Evolutionary conservation across 2,329 filamentous ascomycete species (phyloP).

Genomic region (Sclerotinia spermophila): DNA sequence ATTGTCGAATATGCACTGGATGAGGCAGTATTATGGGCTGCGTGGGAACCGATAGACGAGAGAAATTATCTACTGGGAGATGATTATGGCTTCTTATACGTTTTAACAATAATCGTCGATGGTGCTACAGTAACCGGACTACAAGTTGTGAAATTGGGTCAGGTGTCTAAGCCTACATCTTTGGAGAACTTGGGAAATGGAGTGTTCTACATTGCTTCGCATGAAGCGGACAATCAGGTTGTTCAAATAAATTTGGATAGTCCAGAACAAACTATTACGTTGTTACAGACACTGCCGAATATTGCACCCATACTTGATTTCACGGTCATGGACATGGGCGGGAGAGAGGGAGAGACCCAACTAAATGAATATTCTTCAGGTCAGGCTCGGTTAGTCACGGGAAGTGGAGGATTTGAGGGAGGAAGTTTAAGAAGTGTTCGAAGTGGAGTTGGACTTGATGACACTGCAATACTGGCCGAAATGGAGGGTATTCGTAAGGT

Average conservation of each 20-base stretch:
- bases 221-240: constrained; percentile 88
- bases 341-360: constrained; percentile 71
- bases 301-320: constrained; percentile 93
- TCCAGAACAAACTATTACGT: constrained; percentile 45
- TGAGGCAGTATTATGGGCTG: constrained; percentile 81
- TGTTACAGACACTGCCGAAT: constrained; percentile 75
- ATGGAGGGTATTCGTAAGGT: constrained; percentile 70
- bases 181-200: constrained; percentile 74
- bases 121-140: constrained; percentile 68
- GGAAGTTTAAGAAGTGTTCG: constrained; percentile 86
- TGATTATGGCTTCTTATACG: constrained; percentile 80
- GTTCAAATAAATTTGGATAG: constrained; percentile 56
- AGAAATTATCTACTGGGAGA: constrained; percentile 85
- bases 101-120: constrained; percentile 73
- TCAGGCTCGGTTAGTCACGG: constrained; percentile 88
- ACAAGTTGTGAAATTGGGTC: constrained; percentile 61
- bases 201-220: constrained; percentile 81
- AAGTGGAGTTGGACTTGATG: constrained; percentile 89
- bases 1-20: constrained; percentile 61
- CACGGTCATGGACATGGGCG: constrained; percentile 92
- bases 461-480: constrained; percentile 76
- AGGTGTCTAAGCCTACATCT: constrained; percentile 70
- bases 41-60: constrained; percentile 82
- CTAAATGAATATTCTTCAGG: constrained; percentile 92
- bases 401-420: constrained; percentile 84